Evolutionary conservation across 2,329 filamentous ascomycete species (phyloP), one percentile per base, ranked within the genome.

Genomic region (Thermothelomyces thermophilus): DNA sequence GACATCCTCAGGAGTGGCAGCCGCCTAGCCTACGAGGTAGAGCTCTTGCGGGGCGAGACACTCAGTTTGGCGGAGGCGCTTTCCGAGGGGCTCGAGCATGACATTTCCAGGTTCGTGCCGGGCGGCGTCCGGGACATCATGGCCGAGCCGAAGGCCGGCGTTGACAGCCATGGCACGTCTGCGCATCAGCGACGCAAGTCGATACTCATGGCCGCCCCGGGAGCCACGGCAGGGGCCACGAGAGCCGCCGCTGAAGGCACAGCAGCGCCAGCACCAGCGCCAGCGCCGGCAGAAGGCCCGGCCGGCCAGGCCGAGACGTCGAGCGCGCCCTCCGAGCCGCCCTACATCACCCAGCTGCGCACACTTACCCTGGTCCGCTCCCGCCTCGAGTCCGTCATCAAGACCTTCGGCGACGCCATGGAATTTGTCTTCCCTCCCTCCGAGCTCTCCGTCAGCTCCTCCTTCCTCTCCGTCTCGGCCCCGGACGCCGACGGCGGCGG

Each of bases 381-480:
- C 1, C 85, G 90, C n/a, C 77, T 98, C 14, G 90, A 97, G 57
- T 79, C 83, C 1, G 90, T 97, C 20, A 90, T 97, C 62, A 86
- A 87, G 66, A 86, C 84, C 1, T 98, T 98, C 66, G 91, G 90
- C 35, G 86, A 94, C 60, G 91, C 93, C 28, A 95, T 97, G 87
- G 86, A 94, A 60, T 97, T 95, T 77, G 86, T 88, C 1, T 82
- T 96, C 43, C 88, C 91, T 1, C 90, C 91, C 0, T 94, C 87
- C 0, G 90, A 95, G 63, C 70, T 90, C 11, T 91, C 87, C 0
- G 80, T 94, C 50, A 80, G 84, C 40, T 91, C 88, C 1, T 90
- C 87, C 0, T 90, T 96, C 62, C 82, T 96, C 41, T 94, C 88
- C 5, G 89, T 96, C 11, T 95, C 90, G 0, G 88, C 86, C 0